phyloP scores from a whole-genome alignment of 768 basidiomycete species.

The Russula virescens region DNA sequence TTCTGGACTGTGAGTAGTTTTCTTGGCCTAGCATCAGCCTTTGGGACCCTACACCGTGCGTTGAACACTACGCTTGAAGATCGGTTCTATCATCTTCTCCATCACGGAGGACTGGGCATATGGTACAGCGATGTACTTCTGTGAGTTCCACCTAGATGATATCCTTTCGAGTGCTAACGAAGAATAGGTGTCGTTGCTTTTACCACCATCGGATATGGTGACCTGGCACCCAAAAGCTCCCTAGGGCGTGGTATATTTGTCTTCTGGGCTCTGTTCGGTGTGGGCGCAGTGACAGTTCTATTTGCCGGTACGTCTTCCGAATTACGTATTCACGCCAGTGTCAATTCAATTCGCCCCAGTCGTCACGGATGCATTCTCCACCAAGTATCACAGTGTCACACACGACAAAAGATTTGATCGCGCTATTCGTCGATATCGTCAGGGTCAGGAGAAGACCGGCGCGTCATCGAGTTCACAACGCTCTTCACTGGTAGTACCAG shows the following conservation, averaged over 20 bases:
- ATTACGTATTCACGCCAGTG: too few relatives aligned
- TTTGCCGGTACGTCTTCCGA: slow-evolving; percentile 50
- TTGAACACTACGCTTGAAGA: slow-evolving; percentile 33
- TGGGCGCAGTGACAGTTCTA: slow-evolving; percentile 69
- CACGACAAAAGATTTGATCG: slow-evolving; percentile 20
- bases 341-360: slow-evolving; percentile 36
- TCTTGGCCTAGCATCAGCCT: neutral
- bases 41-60: neutral
- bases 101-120: slow-evolving; percentile 66
- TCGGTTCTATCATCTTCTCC: slow-evolving; percentile 64
- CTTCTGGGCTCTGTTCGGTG: slow-evolving; percentile 72
- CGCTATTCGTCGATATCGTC: slow-evolving; percentile 21
- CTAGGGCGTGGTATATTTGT: slow-evolving; percentile 74
- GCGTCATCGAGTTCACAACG: neutral
- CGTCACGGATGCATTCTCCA: slow-evolving; percentile 59
- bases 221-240: slow-evolving; percentile 53
- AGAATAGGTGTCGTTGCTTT: slow-evolving; percentile 62
- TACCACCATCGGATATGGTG: slow-evolving; percentile 73
- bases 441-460: neutral
- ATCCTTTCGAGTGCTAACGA: neutral
- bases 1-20: slow-evolving; percentile 64
- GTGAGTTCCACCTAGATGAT: slow-evolving; percentile 36
- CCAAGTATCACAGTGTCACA: slow-evolving; percentile 39
- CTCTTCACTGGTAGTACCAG: neutral
- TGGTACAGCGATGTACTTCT: slow-evolving; percentile 64